Percentiles rank a stretch among this genome's conserved stretches.
These are phyloP conservation scores for Fraxinus ornus DNA, from an alignment of 305 asterid genomes.

Conservation along the genomic window DNA sequence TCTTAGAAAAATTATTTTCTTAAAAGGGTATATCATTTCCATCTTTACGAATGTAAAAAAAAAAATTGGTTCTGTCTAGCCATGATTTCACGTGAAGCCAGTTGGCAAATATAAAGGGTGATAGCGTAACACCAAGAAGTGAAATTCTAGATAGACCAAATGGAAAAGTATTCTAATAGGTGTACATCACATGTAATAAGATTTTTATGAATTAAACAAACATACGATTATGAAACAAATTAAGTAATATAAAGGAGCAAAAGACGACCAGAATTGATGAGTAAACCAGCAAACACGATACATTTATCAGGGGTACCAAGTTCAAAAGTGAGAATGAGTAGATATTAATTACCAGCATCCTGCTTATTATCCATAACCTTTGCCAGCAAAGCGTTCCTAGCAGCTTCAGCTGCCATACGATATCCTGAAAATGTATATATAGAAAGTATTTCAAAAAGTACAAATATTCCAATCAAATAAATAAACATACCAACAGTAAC, in stretches of 20 bases:
- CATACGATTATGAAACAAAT: neutral
- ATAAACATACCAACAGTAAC: neutral
- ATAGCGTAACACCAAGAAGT: neutral
- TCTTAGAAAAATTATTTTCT: neutral
- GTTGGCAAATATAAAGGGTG: neutral
- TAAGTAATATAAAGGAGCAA: neutral
- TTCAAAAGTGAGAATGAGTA: neutral
- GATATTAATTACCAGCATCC: constrained; percentile 56
- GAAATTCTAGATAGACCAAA: neutral
- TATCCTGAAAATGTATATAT: constrained; percentile 44
- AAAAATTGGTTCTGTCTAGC: neutral
- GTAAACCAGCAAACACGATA: neutral
- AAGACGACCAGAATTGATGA: neutral
- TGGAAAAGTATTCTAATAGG: neutral
- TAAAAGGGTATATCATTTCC: neutral
- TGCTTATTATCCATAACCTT: constrained; percentile 75
- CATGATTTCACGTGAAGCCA: neutral
- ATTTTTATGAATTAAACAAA: neutral
- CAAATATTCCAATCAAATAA: neutral
- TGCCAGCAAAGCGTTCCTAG: constrained; percentile 70
- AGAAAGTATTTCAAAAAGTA: neutral
- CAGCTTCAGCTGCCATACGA: constrained; percentile 90
- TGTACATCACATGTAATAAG: neutral
- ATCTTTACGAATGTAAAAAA: neutral
- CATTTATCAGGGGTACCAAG: neutral